Evolutionary conservation across 2,329 filamentous ascomycete genomes (phyloP), one percentile per base, ranked within the genome.

Genomic region (Remersonia thermophila): DNA sequence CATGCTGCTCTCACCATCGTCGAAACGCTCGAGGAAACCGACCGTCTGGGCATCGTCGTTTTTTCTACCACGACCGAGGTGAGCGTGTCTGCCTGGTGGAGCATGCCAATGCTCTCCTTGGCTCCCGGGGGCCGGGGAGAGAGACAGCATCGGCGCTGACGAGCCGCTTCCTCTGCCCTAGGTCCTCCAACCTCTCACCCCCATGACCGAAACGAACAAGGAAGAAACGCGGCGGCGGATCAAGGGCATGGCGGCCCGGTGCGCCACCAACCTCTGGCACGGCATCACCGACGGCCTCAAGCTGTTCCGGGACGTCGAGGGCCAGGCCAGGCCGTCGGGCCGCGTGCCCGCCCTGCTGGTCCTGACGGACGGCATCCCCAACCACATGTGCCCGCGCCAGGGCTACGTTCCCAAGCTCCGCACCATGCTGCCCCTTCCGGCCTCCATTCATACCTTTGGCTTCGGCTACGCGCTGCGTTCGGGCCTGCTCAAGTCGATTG

Each of bases 11-110:
- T 61, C 6, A 75, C 71, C 7, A 73, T 78, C 13, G 47, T 55
- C 8, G 66, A 72, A 45, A 73, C 69, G 0, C 55, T 78, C 42
- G 58, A 67, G 20, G 60, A 65, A n/a, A 44, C 51, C 1, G 73
- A 79, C 45, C 59, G 72, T 4, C 53, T 78, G 0, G 71, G 68
- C 4, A 69, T 79, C 23, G 69, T 78, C 2, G 69, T 67, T 0
- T 78, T 77, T 41, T 56, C 60, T 3, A 53, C 47, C 9, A 45
- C 52, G 2, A 62, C 63, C 7, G 55, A 51, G 31, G 60, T 48
- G 15, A 17, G 42, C 7, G 56, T n/a, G n/a, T n/a, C n/a, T n/a
- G 39, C n/a, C n/a, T n/a, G n/a, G n/a, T n/a, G n/a, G n/a, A n/a
- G n/a, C n/a, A n/a, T n/a, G n/a, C n/a, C n/a, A n/a, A n/a, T n/a